A percentile compares a stretch with the other conserved stretches of the same genome.
Evolutionary conservation across 345 rosid species (phyloP).

Genomic region (Pelargonium nanum): DNA sequence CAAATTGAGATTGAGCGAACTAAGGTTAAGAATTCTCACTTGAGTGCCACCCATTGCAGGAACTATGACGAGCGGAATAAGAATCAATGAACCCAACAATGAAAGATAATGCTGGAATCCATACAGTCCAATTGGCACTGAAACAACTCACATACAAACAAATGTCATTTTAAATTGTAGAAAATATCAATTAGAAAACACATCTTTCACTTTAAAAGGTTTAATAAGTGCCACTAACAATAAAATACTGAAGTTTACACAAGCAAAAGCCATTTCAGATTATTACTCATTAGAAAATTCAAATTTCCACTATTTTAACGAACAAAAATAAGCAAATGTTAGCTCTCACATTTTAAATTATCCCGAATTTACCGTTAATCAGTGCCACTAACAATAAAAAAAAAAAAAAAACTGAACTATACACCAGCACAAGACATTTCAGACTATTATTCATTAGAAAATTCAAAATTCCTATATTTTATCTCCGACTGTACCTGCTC

Average conservation of each 20-base stretch:
- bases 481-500: too few species aligned
- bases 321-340: neutral
- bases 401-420: too few species aligned
- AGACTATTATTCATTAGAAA: too few species aligned
- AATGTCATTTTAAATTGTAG: too few species aligned
- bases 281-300: too few species aligned
- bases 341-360: neutral
- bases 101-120: conserved; percentile 95
- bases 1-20: conserved; percentile 1
- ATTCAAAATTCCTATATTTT: too few species aligned
- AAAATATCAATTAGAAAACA: too few species aligned
- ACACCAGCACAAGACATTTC: too few species aligned
- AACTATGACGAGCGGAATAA: conserved; percentile 86
- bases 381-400: too few species aligned
- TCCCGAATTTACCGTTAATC: neutral
- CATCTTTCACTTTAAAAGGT: neutral
- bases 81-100: conserved; percentile 75
- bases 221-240: neutral
- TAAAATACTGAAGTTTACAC: neutral
- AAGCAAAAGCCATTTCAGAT: neutral
- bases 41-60: conserved; percentile 97
- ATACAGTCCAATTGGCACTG: conserved; percentile 91
- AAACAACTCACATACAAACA: neutral
- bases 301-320: too few species aligned
- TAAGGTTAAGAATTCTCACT: conserved; percentile 34